Evolutionary conservation across 2,329 filamentous ascomycete species (phyloP).

Genomic region (Epichloe amarillans): DNA sequence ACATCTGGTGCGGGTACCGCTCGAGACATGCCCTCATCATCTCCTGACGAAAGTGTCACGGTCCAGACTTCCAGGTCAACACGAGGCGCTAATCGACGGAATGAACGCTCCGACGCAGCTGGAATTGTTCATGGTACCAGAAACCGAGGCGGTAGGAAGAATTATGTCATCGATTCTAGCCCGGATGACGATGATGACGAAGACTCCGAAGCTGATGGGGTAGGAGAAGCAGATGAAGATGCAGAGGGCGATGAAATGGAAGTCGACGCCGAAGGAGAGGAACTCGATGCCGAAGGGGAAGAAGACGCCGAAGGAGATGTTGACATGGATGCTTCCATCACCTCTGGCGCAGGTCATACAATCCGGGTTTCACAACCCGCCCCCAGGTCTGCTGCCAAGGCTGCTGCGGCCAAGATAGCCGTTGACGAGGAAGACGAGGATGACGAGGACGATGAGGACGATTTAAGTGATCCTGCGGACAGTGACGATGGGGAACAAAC

Average conservation of each 20-base stretch:
- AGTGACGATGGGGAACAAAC: constrained; percentile 31
- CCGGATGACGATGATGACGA: constrained; percentile 31
- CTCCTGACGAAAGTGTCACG: constrained; percentile 34
- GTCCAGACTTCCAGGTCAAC: constrained; percentile 40
- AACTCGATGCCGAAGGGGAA: constrained; percentile 24
- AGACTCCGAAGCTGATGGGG: constrained; percentile 23
- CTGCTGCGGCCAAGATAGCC: constrained; percentile 19
- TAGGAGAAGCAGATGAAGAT: constrained; percentile 29
- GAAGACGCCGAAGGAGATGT: constrained; percentile 24
- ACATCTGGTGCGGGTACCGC: constrained; percentile 27
- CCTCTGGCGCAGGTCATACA: constrained; percentile 20
- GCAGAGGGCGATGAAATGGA: constrained; percentile 25
- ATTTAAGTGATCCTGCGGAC: constrained; percentile 40
- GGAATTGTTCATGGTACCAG: constrained; percentile 38
- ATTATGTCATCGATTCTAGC: constrained; percentile 44
- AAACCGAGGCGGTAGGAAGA: constrained; percentile 43
- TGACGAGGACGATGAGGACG: constrained; percentile 34
- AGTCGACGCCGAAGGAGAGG: constrained; percentile 25
- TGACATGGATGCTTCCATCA: constrained; percentile 28
- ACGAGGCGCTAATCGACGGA: constrained; percentile 23
- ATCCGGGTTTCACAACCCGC: constrained; percentile 36
- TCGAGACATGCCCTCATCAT: constrained; percentile 33
- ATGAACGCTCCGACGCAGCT: constrained; percentile 28
- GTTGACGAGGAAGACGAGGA: constrained; percentile 32
- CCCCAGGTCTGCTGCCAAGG: constrained; percentile 21